These are phyloP conservation scores for Eucalyptus erythrocorys DNA, from an alignment of 345 rosid genomes.

Conservation along the genomic window DNA sequence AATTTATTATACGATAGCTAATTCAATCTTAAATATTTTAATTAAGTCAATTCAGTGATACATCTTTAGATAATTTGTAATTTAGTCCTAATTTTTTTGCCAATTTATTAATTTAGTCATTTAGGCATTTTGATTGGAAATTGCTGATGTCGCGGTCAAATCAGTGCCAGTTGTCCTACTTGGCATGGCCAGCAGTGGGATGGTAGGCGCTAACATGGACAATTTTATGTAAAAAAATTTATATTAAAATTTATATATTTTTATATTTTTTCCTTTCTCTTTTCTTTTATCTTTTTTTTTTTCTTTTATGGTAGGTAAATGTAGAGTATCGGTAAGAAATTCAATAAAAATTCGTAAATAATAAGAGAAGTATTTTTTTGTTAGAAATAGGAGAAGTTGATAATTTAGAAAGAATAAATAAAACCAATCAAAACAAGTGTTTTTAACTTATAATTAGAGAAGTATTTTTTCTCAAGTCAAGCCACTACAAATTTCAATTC, in stretches of 20 bases:
- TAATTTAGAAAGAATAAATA: too few species aligned
- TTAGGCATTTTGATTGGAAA: accelerated
- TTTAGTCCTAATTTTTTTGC: too few species aligned
- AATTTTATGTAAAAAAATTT: too few species aligned
- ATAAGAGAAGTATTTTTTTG: too few species aligned
- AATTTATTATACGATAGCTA: accelerated
- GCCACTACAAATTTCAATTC: accelerated
- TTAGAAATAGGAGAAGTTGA: not conserved
- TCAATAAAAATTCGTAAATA: too few species aligned
- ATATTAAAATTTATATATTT: too few species aligned
- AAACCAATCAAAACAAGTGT: not conserved
- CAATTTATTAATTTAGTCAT: too few species aligned
- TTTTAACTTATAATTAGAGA: too few species aligned
- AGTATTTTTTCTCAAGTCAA: not conserved
- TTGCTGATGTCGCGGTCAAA: accelerated
- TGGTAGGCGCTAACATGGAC: accelerated
- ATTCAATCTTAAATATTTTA: too few species aligned
- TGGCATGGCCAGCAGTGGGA: accelerated
- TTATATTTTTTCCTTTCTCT: not conserved
- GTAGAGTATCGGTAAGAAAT: not conserved
- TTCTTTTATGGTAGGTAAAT: not conserved
- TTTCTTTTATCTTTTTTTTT: too few species aligned
- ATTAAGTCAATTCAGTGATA: accelerated
- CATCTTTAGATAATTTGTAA: not conserved
- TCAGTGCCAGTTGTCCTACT: accelerated